These are phyloP conservation scores for Metarhizium album DNA, from an alignment of 2,329 filamentous ascomycete genomes.

Conservation along the genomic window DNA sequence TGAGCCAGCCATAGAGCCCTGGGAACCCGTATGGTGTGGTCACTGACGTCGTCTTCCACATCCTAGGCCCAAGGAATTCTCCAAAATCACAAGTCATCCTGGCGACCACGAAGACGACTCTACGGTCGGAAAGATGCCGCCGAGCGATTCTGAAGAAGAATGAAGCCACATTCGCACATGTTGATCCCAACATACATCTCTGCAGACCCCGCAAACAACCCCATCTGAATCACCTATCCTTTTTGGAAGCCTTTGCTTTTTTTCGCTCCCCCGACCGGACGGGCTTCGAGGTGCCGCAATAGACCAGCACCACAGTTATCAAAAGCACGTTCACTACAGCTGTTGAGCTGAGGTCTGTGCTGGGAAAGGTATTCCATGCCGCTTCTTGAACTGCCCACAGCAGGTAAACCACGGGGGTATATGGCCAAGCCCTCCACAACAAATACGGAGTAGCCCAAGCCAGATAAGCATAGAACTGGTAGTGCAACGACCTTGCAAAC, in stretches of 20 bases:
- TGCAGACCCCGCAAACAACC: too few relatives aligned
- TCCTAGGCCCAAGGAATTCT: slow-evolving; percentile 67
- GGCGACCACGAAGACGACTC: slow-evolving; percentile 67
- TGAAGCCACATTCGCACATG: slow-evolving; percentile 9
- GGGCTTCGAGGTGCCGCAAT: slow-evolving; percentile 38
- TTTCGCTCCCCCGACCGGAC: neutral
- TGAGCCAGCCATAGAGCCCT: slow-evolving; percentile 3
- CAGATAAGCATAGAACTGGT: slow-evolving; percentile 90
- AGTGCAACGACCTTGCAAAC: slow-evolving; percentile 81
- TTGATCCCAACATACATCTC: neutral
- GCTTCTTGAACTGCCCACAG: slow-evolving; percentile 76
- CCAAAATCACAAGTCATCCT: slow-evolving; percentile 50
- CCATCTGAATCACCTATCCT: slow-evolving; percentile 14
- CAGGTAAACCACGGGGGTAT: slow-evolving; percentile 54
- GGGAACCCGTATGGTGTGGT: neutral
- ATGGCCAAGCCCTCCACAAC: slow-evolving; percentile 65
- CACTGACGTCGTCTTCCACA: slow-evolving; percentile 11
- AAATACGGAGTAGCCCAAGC: slow-evolving; percentile 83
- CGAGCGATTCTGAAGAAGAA: slow-evolving; percentile 68
- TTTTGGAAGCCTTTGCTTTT: slow-evolving; percentile 18
- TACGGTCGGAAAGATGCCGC: slow-evolving; percentile 74
- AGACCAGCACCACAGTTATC: slow-evolving; percentile 52
- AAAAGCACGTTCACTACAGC: slow-evolving; percentile 62
- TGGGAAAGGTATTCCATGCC: slow-evolving; percentile 94
- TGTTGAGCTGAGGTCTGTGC: slow-evolving; percentile 44